Conservation (phyloP, 177 flowering plant genomes). For the Vitis hybrid region DNA sequence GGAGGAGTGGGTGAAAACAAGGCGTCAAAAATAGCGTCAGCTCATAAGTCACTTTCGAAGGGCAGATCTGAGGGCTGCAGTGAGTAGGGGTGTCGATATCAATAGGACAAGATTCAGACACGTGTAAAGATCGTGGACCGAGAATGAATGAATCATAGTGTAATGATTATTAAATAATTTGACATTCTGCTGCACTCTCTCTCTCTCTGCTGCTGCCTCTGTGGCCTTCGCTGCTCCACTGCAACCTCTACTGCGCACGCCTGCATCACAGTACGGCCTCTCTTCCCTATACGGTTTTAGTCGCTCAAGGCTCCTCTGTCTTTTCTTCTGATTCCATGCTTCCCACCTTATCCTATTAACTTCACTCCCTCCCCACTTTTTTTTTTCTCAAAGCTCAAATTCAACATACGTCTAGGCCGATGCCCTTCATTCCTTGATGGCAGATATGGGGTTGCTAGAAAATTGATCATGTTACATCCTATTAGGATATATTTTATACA, state of each 20-base stretch:
- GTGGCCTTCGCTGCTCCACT: neutral
- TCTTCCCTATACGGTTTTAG: neutral
- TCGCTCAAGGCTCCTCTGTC: constrained; percentile 7
- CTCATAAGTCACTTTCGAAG: constrained; percentile 17
- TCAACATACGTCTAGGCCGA: no score
- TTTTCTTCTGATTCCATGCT: neutral
- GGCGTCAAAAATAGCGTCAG: constrained; percentile 23
- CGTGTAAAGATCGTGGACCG: constrained; percentile 29
- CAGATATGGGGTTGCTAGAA: no score
- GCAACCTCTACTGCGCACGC: neutral
- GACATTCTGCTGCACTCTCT: constrained; percentile 22
- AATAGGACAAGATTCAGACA: constrained; percentile 18
- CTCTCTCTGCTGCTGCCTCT: neutral
- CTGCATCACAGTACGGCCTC: no score
- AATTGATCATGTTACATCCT: no score
- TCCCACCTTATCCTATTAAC: no score
- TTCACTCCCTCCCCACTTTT: no score
- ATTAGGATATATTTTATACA: no score
- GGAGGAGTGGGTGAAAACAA: constrained; percentile 23
- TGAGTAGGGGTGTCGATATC: neutral
- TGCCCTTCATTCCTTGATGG: no score
- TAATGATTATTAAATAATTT: constrained; percentile 54
- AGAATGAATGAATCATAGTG: constrained; percentile 35
- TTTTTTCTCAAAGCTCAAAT: no score
- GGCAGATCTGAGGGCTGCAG: constrained; percentile 19